A percentile compares a stretch with the other conserved stretches of the same genome.
Evolutionary conservation across 768 basidiomycete genomes (phyloP).

Genomic region (Termitomyces sp.): DNA sequence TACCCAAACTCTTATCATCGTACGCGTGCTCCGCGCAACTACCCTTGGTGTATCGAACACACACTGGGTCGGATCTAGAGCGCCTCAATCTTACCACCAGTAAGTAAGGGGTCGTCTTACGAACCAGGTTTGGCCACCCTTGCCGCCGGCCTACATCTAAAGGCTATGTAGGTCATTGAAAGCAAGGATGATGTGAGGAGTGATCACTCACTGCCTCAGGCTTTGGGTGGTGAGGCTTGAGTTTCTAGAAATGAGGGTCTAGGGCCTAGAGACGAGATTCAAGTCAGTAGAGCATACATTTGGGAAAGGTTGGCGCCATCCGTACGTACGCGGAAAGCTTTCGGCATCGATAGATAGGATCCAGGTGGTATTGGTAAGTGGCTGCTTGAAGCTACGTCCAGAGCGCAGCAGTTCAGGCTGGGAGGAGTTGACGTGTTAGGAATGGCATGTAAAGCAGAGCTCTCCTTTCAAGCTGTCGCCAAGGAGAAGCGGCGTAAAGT

Average conservation of each 20-base stretch:
- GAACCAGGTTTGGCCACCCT: not conserved
- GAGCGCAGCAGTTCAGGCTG: not conserved
- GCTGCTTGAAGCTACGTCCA: not conserved
- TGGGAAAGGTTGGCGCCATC: not conserved
- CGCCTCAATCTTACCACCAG: not conserved
- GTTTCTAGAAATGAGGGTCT: too few relatives aligned
- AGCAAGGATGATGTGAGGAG: too few relatives aligned
- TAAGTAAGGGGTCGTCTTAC: not conserved
- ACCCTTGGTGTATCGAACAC: not conserved
- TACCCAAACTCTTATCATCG: not conserved
- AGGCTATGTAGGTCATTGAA: too few relatives aligned
- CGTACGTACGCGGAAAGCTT: conserved; percentile 1
- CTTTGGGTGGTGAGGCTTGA: too few relatives aligned
- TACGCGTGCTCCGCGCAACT: not conserved
- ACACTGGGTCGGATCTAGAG: not conserved
- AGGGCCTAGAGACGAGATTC: too few relatives aligned
- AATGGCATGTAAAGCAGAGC: not conserved
- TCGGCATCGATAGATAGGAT: not conserved
- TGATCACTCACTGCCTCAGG: too few relatives aligned
- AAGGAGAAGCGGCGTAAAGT: not conserved
- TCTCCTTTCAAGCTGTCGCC: conserved; percentile 1
- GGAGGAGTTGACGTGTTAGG: not conserved
- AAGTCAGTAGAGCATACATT: too few relatives aligned
- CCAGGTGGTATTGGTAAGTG: not conserved
- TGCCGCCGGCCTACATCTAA: too few relatives aligned